These are phyloP conservation scores for Lachancea fermentati DNA, from an alignment of 805 yeast species.

Conservation along the genomic window DNA sequence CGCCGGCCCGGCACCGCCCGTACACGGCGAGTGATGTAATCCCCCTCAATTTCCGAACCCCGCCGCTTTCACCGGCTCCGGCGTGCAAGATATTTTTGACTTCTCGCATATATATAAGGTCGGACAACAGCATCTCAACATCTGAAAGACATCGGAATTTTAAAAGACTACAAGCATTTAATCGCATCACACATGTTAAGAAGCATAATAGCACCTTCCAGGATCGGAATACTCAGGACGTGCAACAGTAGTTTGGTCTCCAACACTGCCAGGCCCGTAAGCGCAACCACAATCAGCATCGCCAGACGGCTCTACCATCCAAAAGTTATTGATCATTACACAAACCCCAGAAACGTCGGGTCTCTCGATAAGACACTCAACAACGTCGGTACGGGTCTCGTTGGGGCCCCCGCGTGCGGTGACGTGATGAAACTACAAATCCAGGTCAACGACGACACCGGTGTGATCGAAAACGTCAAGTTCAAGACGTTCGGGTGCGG, in stretches of 20 bases:
- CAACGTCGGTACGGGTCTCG: conserved; percentile 93
- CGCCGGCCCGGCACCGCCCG: no score
- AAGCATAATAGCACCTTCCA: neutral
- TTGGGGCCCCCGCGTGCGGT: conserved; percentile 99
- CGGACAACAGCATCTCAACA: no score
- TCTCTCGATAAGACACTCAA: conserved; percentile 70
- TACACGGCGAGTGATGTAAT: neutral
- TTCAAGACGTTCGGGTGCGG: conserved; percentile 99
- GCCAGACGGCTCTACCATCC: conserved; percentile 58
- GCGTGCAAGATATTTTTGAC: neutral
- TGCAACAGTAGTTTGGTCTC: no score
- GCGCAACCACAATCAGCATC: no score
- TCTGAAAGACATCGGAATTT: no score
- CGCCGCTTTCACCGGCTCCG: neutral
- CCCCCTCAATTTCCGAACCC: neutral
- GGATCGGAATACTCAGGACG: neutral
- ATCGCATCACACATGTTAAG: no score
- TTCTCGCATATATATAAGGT: neutral
- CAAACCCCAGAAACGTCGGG: conserved; percentile 96
- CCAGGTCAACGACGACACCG: conserved; percentile 84
- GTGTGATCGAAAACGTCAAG: conserved; percentile 89
- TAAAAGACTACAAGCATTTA: no score
- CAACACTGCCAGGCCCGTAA: no score
- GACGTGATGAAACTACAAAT: conserved; percentile 98
- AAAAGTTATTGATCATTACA: conserved; percentile 92